Conservation (phyloP, 768 basidiomycete species). For the Suillus americanus region DNA sequence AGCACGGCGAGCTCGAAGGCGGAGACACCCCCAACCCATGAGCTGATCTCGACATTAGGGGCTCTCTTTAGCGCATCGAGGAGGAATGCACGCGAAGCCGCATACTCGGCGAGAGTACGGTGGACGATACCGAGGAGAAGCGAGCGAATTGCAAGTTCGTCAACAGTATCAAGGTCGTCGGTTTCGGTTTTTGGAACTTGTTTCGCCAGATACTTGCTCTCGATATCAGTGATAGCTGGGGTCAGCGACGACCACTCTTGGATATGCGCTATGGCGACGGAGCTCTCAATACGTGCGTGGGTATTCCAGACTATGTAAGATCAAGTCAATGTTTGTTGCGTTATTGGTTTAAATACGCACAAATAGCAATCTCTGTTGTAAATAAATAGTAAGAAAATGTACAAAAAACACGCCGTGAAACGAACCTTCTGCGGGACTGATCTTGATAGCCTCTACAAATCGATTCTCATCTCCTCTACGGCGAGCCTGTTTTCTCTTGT, state of each 20-base stretch:
- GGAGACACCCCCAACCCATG: constrained; percentile 68
- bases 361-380: constrained; percentile 64
- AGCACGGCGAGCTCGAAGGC: constrained; percentile 70
- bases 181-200: background rate
- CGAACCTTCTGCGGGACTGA: constrained; percentile 71
- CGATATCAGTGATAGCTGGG: constrained; percentile 39
- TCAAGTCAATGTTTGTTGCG: constrained; percentile 9
- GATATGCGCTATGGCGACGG: constrained; percentile 60
- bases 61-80: constrained; percentile 48
- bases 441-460: constrained; percentile 56
- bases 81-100: constrained; percentile 47
- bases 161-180: constrained; percentile 62
- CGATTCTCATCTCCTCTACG: constrained; percentile 50
- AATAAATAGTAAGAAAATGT: constrained; percentile 7
- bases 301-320: constrained; percentile 70
- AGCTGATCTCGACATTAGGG: constrained; percentile 45
- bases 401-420: constrained; percentile 4
- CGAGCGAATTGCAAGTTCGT: constrained; percentile 68
- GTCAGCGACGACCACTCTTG: constrained; percentile 48
- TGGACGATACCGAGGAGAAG: constrained; percentile 69
- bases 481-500: constrained; percentile 63
- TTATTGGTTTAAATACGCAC: constrained; percentile 38
- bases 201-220: constrained; percentile 25
- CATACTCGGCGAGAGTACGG: constrained; percentile 51
- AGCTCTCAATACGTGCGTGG: constrained; percentile 56